Evolutionary conservation across 768 basidiomycete genomes (phyloP), one percentile per base, ranked within the genome.

Genomic region (Termitomyces eurrhizus): DNA sequence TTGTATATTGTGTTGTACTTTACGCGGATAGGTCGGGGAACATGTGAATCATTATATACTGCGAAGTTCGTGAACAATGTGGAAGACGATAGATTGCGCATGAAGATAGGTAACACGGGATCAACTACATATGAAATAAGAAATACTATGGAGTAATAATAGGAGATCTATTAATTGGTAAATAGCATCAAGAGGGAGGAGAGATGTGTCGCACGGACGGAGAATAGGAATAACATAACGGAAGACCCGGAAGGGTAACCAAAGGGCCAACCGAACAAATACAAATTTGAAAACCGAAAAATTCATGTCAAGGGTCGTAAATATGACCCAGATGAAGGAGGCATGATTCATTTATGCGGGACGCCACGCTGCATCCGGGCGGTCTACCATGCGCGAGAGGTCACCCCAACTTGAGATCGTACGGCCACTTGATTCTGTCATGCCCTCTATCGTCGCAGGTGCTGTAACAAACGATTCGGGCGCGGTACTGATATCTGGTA

Each of bases 401-500:
- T 74, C 77, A 33, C 76, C 77, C 83, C 81, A 83, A 67, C 80
- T 84, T 51, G 77, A 71, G 18, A 78, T 74, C 41, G 77, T 80
- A 26, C 72, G 72, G 37, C 75, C 79, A 56, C 81, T 79, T 57
- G 80, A 77, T 48, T 83, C 85, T 18, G 86, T 86, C 67, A 80
- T 78, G 26, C 83, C 82, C 16, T 79, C 78, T 12, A 87, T 69
- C 7, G 86, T 88, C 51, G 81, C 79, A 45, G 89, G 79, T 18
- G 83, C 81, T 5, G 89, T 89, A 24, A 90, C 79, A 64, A 89
- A 88, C 58, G 88, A 90, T 60, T 79, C 79, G 3, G 83, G 79
- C 13, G 89, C 88, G 0, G 87, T 87, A 70, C 88, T 89, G 67
- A 90, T 79, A 68, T 87, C 87, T 0, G 81, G 79, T 42, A 75